Evolutionary conservation across 2,329 filamentous ascomycete species (phyloP).

Genomic region (Aspergillus brasiliensis): DNA sequence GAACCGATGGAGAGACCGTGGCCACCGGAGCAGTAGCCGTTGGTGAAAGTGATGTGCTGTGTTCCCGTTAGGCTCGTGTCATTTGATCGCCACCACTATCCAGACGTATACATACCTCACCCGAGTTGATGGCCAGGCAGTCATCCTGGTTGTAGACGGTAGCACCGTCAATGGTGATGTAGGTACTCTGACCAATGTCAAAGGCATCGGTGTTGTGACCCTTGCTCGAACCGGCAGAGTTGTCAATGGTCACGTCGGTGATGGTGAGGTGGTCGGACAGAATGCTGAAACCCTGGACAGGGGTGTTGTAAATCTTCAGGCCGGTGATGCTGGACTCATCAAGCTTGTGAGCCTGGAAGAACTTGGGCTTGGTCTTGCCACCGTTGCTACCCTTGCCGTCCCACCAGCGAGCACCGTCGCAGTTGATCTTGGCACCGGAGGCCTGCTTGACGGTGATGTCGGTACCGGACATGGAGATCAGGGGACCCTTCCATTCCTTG

Average conservation of each 20-base stretch:
- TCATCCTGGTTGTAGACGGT: constrained; percentile 64
- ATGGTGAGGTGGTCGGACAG: constrained; percentile 55
- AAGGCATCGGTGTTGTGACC: constrained; percentile 63
- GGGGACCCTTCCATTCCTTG: constrained; percentile 65
- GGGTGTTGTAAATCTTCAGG: constrained; percentile 37
- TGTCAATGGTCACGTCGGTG: constrained; percentile 58
- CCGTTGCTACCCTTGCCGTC: constrained; percentile 62
- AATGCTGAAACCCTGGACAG: constrained; percentile 41
- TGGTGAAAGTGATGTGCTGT: constrained; percentile 50
- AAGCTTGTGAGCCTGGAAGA: constrained; percentile 54
- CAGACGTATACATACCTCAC: constrained; percentile 28
- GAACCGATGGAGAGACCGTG: constrained; percentile 39
- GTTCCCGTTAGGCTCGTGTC: not conserved
- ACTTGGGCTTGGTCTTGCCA: constrained; percentile 66
- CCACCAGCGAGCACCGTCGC: constrained; percentile 62
- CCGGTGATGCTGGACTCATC: constrained; percentile 33
- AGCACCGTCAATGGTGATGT: constrained; percentile 56
- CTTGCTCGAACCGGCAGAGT: constrained; percentile 54
- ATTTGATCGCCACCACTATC: too few species aligned
- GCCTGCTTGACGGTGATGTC: constrained; percentile 52
- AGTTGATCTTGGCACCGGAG: constrained; percentile 56
- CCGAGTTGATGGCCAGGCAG: constrained; percentile 61
- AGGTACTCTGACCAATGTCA: constrained; percentile 55
- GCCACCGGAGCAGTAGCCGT: constrained; percentile 45
- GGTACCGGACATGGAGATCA: constrained; percentile 63